A percentile compares a stretch with the other conserved stretches of the same genome.
Evolutionary conservation across 257 asterid species (phyloP).

Genomic region (Solanum neorickii): DNA sequence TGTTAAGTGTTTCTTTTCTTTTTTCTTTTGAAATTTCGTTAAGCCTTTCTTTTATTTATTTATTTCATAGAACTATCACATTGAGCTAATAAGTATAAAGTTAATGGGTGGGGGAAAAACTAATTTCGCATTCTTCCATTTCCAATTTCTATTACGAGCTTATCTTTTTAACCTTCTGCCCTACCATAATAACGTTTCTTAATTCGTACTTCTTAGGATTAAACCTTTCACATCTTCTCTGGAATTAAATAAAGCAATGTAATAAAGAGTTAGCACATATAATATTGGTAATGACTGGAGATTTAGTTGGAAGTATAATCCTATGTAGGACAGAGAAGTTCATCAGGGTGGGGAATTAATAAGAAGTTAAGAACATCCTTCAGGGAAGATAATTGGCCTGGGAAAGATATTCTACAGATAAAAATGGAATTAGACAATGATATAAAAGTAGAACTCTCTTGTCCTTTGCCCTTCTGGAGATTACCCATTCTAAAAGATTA

Average conservation of each 20-base stretch:
- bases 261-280: not conserved
- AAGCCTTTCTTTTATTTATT: not conserved
- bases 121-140: not conserved
- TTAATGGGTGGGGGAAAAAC: not conserved
- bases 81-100: not conserved
- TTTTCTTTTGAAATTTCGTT: not conserved
- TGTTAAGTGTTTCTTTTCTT: not conserved
- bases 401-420: not conserved
- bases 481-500: not conserved
- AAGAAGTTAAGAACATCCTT: not conserved
- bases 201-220: not conserved
- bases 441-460: not conserved
- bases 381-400: not conserved
- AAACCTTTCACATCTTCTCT: not conserved
- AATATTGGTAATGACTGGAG: not conserved
- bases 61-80: not conserved
- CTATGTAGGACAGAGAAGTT: not conserved
- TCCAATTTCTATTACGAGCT: not conserved
- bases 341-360: not conserved
- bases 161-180: not conserved
- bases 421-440: not conserved
- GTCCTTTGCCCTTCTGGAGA: not conserved
- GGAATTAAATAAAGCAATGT: not conserved
- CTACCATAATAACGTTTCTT: not conserved
- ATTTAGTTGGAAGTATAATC: not conserved